Evolutionary conservation across 2,329 filamentous ascomycete genomes (phyloP).

Genomic region (Microcyclosporella mali): DNA sequence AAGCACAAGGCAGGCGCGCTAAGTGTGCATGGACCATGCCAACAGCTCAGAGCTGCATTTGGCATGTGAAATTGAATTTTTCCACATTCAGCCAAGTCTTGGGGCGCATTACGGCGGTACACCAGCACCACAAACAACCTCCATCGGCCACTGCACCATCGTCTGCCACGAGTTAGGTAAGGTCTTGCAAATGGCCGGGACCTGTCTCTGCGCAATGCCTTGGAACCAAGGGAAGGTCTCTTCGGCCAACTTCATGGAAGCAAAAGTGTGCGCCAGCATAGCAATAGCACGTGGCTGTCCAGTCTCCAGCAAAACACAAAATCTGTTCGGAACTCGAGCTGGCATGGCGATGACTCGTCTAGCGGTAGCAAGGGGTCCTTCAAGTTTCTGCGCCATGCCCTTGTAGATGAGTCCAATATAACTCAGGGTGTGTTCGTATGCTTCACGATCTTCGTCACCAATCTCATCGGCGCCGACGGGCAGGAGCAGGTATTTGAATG

Average conservation of each 20-base stretch:
- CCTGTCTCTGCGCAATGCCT: slow-evolving; percentile 20
- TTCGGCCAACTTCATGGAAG: slow-evolving; percentile 19
- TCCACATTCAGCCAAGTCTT: no score
- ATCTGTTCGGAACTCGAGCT: slow-evolving; percentile 13
- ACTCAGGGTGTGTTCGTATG: slow-evolving; percentile 19
- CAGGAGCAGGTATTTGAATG: slow-evolving; percentile 14
- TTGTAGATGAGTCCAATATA: slow-evolving; percentile 24
- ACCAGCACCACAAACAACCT: slow-evolving; percentile 5
- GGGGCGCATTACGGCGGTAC: no score
- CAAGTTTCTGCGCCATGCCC: slow-evolving; percentile 13
- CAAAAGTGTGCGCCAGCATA: slow-evolving; percentile 22
- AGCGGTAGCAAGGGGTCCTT: slow-evolving; percentile 14
- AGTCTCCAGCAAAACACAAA: slow-evolving; percentile 17
- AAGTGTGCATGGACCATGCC: no score
- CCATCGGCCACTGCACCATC: slow-evolving; percentile 20
- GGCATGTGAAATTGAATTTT: no score
- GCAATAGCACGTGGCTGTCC: slow-evolving; percentile 18
- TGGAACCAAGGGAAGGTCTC: slow-evolving; percentile 19
- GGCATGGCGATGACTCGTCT: slow-evolving; percentile 21
- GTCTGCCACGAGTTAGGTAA: slow-evolving; percentile 15
- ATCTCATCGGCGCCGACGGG: slow-evolving; percentile 14
- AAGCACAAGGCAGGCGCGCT: no score
- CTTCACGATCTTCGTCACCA: slow-evolving; percentile 13
- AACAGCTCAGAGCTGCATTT: no score
- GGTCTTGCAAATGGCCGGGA: slow-evolving; percentile 14